These are phyloP conservation scores for Hypocreales sp. DNA, from an alignment of 2,329 filamentous ascomycete species.

Conservation along the genomic window DNA sequence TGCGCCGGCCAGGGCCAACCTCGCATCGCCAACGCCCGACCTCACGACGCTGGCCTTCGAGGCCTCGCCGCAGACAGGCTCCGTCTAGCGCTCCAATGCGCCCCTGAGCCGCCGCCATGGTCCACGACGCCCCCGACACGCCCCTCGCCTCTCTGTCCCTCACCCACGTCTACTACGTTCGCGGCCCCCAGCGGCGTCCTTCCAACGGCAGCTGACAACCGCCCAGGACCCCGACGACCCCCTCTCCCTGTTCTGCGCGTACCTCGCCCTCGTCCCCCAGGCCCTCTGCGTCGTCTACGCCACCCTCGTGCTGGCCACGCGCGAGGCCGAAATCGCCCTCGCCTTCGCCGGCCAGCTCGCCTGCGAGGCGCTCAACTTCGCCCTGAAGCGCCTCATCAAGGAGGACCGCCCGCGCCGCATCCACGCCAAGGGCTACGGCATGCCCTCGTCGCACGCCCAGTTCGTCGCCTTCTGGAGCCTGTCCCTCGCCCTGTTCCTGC, in stretches of 20 bases:
- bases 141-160: constrained; percentile 80
- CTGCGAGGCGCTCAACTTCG: constrained; percentile 84
- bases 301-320: constrained; percentile 78
- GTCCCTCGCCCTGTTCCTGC: constrained; percentile 69
- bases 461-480: constrained; percentile 87
- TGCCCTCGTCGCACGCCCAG: constrained; percentile 90
- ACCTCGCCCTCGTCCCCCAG: constrained; percentile 87
- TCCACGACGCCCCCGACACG: constrained; percentile 8
- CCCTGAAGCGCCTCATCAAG: constrained; percentile 78
- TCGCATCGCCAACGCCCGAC: too few relatives aligned
- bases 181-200: neutral
- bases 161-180: constrained; percentile 89
- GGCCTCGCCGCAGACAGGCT: too few relatives aligned
- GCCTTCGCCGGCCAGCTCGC: constrained; percentile 86
- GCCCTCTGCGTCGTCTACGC: constrained; percentile 81
- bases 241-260: constrained; percentile 78
- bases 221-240: constrained; percentile 71
- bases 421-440: constrained; percentile 91
- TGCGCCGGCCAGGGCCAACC: too few relatives aligned
- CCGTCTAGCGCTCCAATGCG: too few relatives aligned
- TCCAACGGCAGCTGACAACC: too few relatives aligned
- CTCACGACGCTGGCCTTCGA: too few relatives aligned
- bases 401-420: constrained; percentile 74
- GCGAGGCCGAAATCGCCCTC: constrained; percentile 75
- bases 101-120: constrained; percentile 7